Conservation (phyloP, 176 grass and related monocot species). For the Avena eriantha region DNA sequence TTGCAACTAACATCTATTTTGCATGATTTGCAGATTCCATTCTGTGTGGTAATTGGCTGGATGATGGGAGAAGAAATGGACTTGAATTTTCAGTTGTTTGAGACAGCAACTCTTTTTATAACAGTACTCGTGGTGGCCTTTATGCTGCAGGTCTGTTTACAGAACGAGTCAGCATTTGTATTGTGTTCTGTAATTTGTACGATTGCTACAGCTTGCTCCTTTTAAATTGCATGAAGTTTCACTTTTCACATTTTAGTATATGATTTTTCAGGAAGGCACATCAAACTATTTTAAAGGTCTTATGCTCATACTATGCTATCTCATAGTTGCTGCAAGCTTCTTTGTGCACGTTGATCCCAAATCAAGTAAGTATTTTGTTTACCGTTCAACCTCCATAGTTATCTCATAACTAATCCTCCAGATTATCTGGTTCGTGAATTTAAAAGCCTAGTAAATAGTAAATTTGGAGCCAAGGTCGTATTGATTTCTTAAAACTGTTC, state of each 20-base stretch:
- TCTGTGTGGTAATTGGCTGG: constrained; percentile 84
- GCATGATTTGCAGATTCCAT: constrained; percentile 45
- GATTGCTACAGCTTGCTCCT: background rate
- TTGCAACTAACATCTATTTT: background rate
- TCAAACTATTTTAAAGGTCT: constrained; percentile 94
- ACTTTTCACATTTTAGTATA: constrained; percentile 29
- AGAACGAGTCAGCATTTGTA: constrained; percentile 26
- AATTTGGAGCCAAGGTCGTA: background rate
- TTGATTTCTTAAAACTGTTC: constrained; percentile 26
- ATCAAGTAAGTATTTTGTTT: constrained; percentile 55
- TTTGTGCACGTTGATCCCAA: constrained; percentile 86
- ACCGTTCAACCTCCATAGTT: constrained; percentile 23
- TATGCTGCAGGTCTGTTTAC: constrained; percentile 83
- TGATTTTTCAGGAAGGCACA: constrained; percentile 75
- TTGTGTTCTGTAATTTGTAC: constrained; percentile 1
- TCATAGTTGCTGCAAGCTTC: constrained; percentile 89
- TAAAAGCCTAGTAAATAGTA: constrained; percentile 16
- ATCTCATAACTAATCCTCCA: background rate
- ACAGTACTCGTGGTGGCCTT: constrained; percentile 76
- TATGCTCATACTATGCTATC: constrained; percentile 90
- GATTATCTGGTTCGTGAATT: constrained; percentile 14
- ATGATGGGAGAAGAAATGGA: constrained; percentile 98
- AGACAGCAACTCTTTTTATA: constrained; percentile 34
- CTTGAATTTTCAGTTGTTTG: constrained; percentile 94
- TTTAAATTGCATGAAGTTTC: background rate